These are phyloP conservation scores for Alternaria conjuncta DNA, from an alignment of 2,329 filamentous ascomycete genomes.

Conservation along the genomic window DNA sequence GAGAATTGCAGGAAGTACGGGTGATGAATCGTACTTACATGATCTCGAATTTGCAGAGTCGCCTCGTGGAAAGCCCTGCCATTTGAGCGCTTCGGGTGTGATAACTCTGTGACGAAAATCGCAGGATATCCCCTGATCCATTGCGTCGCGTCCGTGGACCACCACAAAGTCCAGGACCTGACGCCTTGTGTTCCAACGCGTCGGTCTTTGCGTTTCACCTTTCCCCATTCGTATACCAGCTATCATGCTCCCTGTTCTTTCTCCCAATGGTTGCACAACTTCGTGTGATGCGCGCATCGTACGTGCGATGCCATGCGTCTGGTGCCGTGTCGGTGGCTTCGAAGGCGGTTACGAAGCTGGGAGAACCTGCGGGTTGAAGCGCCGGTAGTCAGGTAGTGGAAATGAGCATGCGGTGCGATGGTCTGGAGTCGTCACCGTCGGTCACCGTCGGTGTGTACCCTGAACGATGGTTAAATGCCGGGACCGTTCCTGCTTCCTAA, in stretches of 20 bases:
- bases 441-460: too few relatives aligned
- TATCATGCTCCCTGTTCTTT: slow-evolving; percentile 17
- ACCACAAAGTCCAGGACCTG: slow-evolving; percentile 15
- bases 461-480: too few relatives aligned
- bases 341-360: slow-evolving; percentile 8
- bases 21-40: slow-evolving; percentile 17
- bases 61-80: slow-evolving; percentile 20
- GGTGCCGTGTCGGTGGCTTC: slow-evolving; percentile 12
- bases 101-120: neutral
- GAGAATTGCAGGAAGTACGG: slow-evolving; percentile 9
- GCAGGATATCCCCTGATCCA: neutral
- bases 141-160: slow-evolving; percentile 7
- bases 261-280: slow-evolving; percentile 25
- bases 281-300: too few relatives aligned
- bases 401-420: too few relatives aligned
- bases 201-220: slow-evolving; percentile 29
- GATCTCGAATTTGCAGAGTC: neutral
- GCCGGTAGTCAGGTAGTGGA: slow-evolving; percentile 12
- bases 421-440: too few relatives aligned
- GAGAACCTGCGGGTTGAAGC: slow-evolving; percentile 18
- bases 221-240: slow-evolving; percentile 19
- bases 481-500: too few relatives aligned
- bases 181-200: slow-evolving; percentile 31
- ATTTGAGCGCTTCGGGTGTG: neutral
- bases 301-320: neutral